Base-by-base conservation (phyloP, 345 rosid genomes). In the Boechera stricta region DNA sequence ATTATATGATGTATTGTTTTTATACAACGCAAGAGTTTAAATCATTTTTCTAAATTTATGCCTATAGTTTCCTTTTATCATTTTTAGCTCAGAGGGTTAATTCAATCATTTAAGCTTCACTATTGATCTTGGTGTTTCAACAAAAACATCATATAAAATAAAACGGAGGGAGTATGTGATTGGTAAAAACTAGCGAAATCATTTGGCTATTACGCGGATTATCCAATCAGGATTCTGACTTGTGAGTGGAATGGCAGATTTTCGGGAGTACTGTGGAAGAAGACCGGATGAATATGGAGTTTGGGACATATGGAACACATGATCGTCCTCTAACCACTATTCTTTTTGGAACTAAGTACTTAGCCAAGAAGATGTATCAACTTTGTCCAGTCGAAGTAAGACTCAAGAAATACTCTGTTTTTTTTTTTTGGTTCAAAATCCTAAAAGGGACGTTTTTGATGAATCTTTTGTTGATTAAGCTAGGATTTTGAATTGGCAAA, bases 401-500 rank as follows among this genome's bases (percentile, higher is more conserved):
- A 63, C 33, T 70, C 12, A 10, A 39, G 4, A 35, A 10, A 16
- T 16, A 36, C 41, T 58, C 39, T 67, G 16, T 33, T 48, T 4
- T 26, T n/a, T n/a, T 7, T 32, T 36, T 0, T 6, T 6, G 36
- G 16, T 13, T 26, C 8, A 56, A 66, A 12, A 45, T 28, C 58
- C 33, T 7, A 48, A 4, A 15, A 4, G 39, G 15, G 26, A 36
- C 13, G 2, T 44, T 47, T 9, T 33, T 24, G 1, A 21, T 44
- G 8, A 64, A 18, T 74, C 6, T 12, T 29, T 33, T 56, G 61
- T 6, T 60, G 29, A 13, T 2, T 69, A 39, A 36, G 56, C 15
- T 44, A 84, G 82, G 85, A 82, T 77, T 66, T 71, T n/a, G 85
- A 82, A 55, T 52, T 84, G 47, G 82, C 74, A 3, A 84, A 80